phyloP scores from a whole-genome alignment of 768 basidiomycete genomes.

The Sporobolomyces pararoseus region DNA sequence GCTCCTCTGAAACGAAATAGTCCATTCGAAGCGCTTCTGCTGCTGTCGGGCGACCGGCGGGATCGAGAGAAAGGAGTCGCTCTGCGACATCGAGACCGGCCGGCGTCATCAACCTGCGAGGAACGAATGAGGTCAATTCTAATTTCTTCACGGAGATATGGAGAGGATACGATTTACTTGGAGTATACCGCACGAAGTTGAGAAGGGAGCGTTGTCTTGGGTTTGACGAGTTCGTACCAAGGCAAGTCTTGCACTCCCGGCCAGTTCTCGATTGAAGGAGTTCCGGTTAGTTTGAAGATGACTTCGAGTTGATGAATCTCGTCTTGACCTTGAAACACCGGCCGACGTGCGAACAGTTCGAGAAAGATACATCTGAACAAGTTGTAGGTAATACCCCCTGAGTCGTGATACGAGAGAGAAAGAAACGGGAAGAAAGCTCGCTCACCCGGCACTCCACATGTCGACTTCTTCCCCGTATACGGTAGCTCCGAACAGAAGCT shows the following conservation, averaged over 20 bases:
- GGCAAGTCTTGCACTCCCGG: conserved; percentile 74
- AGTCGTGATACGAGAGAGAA: conserved; percentile 49
- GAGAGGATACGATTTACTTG: conserved; percentile 59
- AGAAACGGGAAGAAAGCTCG: conserved; percentile 91
- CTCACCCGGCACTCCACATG: conserved; percentile 99
- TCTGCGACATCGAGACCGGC: conserved; percentile 84
- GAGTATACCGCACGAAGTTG: conserved; percentile 79
- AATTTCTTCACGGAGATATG: not conserved
- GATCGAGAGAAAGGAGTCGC: conserved; percentile 73
- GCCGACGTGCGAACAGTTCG: conserved; percentile 89
- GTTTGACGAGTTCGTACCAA: conserved; percentile 98
- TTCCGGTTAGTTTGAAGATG: conserved; percentile 85
- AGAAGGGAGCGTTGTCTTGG: conserved; percentile 67
- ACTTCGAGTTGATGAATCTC: conserved; percentile 96
- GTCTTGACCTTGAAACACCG: conserved; percentile 95
- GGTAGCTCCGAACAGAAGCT: conserved; percentile 89
- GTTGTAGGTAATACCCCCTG: not conserved
- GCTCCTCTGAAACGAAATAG: conserved; percentile 80
- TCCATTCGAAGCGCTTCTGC: conserved; percentile 70
- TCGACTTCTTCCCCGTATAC: conserved; percentile 96
- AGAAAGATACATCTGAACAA: conserved; percentile 72
- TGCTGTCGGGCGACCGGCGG: conserved; percentile 69
- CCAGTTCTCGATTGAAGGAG: conserved; percentile 64
- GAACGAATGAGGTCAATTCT: not conserved
- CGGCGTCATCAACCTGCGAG: conserved; percentile 67